Percentiles rank a stretch among this genome's conserved stretches.
Conservation (phyloP, 164 flowering plant species). For the Paratinospora sagittata region DNA sequence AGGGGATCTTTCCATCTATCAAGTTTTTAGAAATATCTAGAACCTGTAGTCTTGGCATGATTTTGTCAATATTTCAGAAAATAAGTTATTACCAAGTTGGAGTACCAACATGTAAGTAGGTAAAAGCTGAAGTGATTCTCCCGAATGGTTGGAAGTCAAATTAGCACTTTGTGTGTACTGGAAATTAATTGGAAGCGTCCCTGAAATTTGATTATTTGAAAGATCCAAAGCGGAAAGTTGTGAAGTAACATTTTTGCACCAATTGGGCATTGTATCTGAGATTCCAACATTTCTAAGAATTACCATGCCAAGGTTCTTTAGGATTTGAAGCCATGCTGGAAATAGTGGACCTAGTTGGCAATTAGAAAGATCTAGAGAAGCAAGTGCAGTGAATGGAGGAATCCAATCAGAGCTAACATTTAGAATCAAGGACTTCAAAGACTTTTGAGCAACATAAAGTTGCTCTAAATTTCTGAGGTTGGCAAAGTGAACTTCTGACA, state of each 20-base stretch:
- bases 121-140: conserved; percentile 2
- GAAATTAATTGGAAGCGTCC: not conserved
- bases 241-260: not conserved
- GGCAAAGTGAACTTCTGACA: conserved; percentile 17
- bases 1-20: no score
- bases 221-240: not conserved
- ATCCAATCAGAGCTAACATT: conserved; percentile 1
- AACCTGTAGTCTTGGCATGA: no score
- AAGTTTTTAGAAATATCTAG: no score
- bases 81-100: conserved; percentile 8
- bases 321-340: conserved; percentile 2
- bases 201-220: not conserved
- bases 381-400: conserved; percentile 1
- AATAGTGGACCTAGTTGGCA: not conserved
- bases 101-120: not conserved
- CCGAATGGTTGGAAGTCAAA: conserved; percentile 4
- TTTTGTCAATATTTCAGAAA: no score
- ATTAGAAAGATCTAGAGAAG: not conserved
- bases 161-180: no score
- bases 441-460: no score
- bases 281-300: no score
- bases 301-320: no score
- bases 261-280: not conserved
- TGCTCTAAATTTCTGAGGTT: conserved; percentile 7
- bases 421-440: not conserved